phyloP scores from a whole-genome alignment of 176 grass and related monocot species.

The barley (Hordeum vulgare) region DNA sequence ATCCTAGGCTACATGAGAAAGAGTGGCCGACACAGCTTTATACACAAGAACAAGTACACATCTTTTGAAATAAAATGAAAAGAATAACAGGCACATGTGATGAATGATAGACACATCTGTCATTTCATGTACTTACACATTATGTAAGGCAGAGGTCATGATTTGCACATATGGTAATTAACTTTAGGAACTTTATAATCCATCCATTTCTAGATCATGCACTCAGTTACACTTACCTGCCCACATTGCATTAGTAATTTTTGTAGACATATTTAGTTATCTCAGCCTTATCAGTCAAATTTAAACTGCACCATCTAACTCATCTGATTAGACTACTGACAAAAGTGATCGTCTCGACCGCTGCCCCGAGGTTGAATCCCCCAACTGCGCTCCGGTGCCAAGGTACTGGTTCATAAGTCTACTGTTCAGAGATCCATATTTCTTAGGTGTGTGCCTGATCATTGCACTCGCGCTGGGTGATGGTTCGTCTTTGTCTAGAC shows the following conservation, averaged over 20 bases:
- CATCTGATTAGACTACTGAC: too few relatives aligned
- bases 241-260: slow-evolving; percentile 2
- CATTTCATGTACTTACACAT: too few relatives aligned
- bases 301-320: too few relatives aligned
- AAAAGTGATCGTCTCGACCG: too few relatives aligned
- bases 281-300: too few relatives aligned
- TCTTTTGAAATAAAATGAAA: not conserved
- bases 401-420: too few relatives aligned
- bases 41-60: not conserved
- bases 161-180: not conserved
- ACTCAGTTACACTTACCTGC: not conserved
- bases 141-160: too few relatives aligned
- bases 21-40: not conserved
- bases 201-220: not conserved
- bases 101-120: not conserved
- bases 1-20: not conserved
- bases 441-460: slow-evolving; percentile 32
- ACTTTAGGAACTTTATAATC: too few relatives aligned
- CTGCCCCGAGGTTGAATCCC: too few relatives aligned
- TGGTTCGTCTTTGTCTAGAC: slow-evolving; percentile 17
- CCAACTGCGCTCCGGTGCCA: too few relatives aligned
- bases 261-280: not conserved
- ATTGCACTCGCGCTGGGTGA: slow-evolving; percentile 19
- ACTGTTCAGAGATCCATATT: too few relatives aligned
- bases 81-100: not conserved